Conservation (phyloP, 2,329 filamentous ascomycete genomes). For the Tympanopsis confertula region DNA sequence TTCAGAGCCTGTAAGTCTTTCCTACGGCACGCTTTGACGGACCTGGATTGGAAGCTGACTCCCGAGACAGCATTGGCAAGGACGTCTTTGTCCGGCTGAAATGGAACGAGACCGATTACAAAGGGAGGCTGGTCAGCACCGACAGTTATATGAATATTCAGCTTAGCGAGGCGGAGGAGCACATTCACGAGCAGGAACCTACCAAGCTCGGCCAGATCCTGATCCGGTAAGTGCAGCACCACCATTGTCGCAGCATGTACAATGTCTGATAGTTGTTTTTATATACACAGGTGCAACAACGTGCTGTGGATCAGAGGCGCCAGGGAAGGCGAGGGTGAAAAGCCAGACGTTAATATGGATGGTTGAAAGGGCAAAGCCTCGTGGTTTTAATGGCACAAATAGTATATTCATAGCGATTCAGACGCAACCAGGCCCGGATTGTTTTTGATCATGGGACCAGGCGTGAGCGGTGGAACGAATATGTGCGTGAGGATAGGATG, state of each 20-base stretch:
- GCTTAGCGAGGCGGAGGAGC: conserved; percentile 82
- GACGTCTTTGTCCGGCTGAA: conserved; percentile 86
- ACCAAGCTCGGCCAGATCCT: conserved; percentile 81
- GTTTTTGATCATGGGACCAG: too few species aligned
- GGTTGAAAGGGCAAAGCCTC: too few species aligned
- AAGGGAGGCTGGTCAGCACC: conserved; percentile 79
- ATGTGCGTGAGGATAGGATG: too few species aligned
- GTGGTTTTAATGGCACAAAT: too few species aligned
- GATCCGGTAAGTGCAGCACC: conserved; percentile 53
- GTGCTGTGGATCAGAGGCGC: conserved; percentile 78
- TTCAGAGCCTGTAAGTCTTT: conserved; percentile 70
- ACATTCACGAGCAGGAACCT: conserved; percentile 74
- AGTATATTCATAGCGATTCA: too few species aligned
- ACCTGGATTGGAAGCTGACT: conserved; percentile 2
- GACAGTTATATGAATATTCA: conserved; percentile 99
- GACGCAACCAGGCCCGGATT: too few species aligned
- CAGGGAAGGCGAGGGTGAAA: conserved; percentile 30
- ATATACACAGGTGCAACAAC: conserved; percentile 69
- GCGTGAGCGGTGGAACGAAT: too few species aligned
- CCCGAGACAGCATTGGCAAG: conserved; percentile 61
- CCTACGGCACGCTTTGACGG: not conserved
- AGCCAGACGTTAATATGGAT: conserved; percentile 46
- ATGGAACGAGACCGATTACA: conserved; percentile 97
- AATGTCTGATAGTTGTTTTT: not conserved
- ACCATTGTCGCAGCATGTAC: not conserved